Base-by-base conservation (phyloP, 2,329 filamentous ascomycete genomes). In the Sporothrix brasiliensis region DNA sequence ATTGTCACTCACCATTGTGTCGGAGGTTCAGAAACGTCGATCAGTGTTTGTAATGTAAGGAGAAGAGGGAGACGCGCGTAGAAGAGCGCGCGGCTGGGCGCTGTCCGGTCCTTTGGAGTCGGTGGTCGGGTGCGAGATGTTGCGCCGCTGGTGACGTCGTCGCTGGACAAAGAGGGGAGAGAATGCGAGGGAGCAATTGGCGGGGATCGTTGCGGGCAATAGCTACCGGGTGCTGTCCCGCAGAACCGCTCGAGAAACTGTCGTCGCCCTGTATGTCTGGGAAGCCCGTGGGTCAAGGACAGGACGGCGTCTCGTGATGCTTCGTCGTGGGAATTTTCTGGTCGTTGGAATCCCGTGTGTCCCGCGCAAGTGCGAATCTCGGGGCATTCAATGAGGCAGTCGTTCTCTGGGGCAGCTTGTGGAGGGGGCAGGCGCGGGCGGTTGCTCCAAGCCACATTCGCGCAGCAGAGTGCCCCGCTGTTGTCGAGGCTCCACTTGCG, bases 211-310 rank as follows among this genome's bases (percentile, higher is more conserved):
- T 44, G 34, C 7, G 49, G 65, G 65, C 34, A 44, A 39, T 68
- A n/a, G 65, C 14, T 68, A 54, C 44, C 65, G 49, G 50, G n/a
- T 7, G 65, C 49, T 54, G 50, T 68, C 65, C 50, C 50, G 65
- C 65, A 68, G 41, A 44, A 68, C 65, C 34, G 52, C 65, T 67
- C 65, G 16, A 39, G 41, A 44, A 21, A n/a, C 19, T 61, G 34
- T 30, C 13, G 41, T 63, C 41, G 41, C 44, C 60, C 21, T 63
- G 56, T 24, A 24, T 34, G 24, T 60, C 56, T n/a, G 56, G 19
- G 53, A 56, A n/a, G 27, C 53, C 34, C 6, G 5, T 34, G 34
- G 34, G 34, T 34, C 27, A 27, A 34, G 27, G 27, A 27, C 16
- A 10, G 16, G 16, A 11, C 56, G 56, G 34, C 34, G 56, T 61